Conservation (phyloP, 345 rosid genomes). For the Euphorbia tirucalli region DNA sequence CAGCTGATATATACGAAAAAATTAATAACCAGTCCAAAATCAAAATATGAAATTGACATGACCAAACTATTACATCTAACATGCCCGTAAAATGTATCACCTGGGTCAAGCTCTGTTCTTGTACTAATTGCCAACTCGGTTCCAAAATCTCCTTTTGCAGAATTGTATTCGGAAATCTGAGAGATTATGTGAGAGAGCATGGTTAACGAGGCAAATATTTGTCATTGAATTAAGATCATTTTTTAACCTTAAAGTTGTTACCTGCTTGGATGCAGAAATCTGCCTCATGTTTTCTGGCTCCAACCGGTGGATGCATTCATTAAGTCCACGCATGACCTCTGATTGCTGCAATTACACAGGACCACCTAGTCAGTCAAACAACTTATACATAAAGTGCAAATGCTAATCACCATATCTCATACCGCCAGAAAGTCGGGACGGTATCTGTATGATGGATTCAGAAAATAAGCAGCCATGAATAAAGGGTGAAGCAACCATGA, state of each 20-base stretch:
- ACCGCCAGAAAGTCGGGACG: constrained; percentile 74
- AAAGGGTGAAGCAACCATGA: constrained; percentile 81
- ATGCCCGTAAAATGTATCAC: constrained; percentile 29
- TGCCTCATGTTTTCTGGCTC: constrained; percentile 70
- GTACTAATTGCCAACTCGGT: constrained; percentile 26
- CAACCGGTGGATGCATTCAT: constrained; percentile 82
- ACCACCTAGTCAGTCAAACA: neutral
- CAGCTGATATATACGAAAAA: constrained; percentile 35
- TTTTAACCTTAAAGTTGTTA: constrained; percentile 15
- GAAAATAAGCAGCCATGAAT: constrained; percentile 82
- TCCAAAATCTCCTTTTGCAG: constrained; percentile 55
- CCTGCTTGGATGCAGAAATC: constrained; percentile 90
- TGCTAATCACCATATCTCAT: constrained; percentile 21
- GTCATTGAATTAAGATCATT: neutral
- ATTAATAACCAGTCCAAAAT: constrained; percentile 5
- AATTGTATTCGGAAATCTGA: constrained; percentile 78
- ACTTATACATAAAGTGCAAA: neutral
- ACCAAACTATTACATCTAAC: neutral
- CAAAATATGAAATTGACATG: no score
- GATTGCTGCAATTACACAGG: constrained; percentile 47
- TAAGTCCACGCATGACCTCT: constrained; percentile 77
- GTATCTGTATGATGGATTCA: constrained; percentile 81
- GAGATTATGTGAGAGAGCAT: constrained; percentile 1
- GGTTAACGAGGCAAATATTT: neutral
- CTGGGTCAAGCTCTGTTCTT: constrained; percentile 87